Conservation (phyloP, 129 eudicot species). For the Artemisia tridentata region DNA sequence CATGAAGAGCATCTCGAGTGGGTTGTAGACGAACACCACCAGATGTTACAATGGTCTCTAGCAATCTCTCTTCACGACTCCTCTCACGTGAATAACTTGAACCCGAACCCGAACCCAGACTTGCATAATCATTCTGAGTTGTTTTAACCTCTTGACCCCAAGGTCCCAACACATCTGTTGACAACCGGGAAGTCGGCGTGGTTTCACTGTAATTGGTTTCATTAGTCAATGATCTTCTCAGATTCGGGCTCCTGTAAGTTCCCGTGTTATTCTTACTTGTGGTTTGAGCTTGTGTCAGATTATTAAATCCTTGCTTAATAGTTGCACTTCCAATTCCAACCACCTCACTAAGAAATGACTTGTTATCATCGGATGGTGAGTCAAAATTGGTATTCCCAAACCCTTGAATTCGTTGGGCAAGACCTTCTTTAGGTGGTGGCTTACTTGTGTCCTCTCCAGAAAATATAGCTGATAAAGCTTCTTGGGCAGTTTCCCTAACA, state of each 20-base stretch:
- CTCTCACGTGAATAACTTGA: conserved; percentile 48
- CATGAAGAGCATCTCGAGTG: conserved; percentile 83
- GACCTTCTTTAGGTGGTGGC: conserved; percentile 65
- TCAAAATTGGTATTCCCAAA: conserved; percentile 82
- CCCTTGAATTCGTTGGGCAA: conserved; percentile 72
- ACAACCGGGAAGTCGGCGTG: conserved; percentile 20
- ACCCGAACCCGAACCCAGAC: conserved; percentile 15
- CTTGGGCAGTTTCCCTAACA: conserved; percentile 91
- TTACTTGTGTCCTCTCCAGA: conserved; percentile 72
- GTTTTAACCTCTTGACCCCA: conserved; percentile 68
- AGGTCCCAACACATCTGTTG: conserved; percentile 26
- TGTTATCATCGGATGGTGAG: conserved; percentile 65
- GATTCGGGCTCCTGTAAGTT: conserved; percentile 79
- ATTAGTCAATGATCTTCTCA: conserved; percentile 67
- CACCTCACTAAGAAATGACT: conserved; percentile 83
- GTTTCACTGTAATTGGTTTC: conserved; percentile 49
- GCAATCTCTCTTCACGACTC: conserved; percentile 79
- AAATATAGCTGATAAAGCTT: conserved; percentile 81
- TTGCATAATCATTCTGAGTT: conserved; percentile 42
- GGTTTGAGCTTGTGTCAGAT: conserved; percentile 62
- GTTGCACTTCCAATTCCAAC: conserved; percentile 93
- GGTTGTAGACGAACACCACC: conserved; percentile 96
- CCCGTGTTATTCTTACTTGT: conserved; percentile 62
- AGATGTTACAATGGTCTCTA: conserved; percentile 56
- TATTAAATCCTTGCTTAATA: conserved; percentile 72